These are phyloP conservation scores for Naganishia albida DNA, from an alignment of 1,284 basidiomycete genomes.

Conservation along the genomic window DNA sequence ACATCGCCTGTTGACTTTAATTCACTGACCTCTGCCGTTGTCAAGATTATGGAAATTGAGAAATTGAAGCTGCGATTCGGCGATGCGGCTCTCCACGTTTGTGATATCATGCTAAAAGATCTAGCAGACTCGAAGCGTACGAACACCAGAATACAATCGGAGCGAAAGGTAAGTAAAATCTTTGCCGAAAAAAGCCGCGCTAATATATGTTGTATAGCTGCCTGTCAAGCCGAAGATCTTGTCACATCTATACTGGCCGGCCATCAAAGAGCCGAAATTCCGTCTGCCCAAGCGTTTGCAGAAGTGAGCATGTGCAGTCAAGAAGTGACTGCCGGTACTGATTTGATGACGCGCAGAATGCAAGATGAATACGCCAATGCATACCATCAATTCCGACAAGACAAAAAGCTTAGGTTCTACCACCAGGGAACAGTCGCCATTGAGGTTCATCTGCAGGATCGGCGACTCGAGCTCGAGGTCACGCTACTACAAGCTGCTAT, in stretches of 20 bases:
- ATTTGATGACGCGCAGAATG: constrained; percentile 57
- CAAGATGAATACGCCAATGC: constrained; percentile 74
- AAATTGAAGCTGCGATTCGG: constrained; percentile 91
- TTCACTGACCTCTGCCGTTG: neutral
- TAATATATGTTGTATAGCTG: constrained; percentile 55
- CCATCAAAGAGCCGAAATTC: constrained; percentile 70
- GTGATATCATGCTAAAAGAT: constrained; percentile 95
- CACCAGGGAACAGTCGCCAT: constrained; percentile 79
- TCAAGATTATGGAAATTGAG: constrained; percentile 82
- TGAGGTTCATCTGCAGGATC: constrained; percentile 76
- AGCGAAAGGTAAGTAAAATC: constrained; percentile 61
- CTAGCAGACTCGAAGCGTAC: constrained; percentile 88
- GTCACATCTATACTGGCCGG: constrained; percentile 90
- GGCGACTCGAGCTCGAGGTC: constrained; percentile 71
- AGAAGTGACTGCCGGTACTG: constrained; percentile 21
- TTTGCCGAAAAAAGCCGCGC: neutral
- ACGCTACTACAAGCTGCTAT: constrained; percentile 84
- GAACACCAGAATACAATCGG: constrained; percentile 77
- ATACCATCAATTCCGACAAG: constrained; percentile 79
- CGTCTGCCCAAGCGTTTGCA: constrained; percentile 80
- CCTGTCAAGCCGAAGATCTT: constrained; percentile 83
- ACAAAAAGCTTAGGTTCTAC: constrained; percentile 83
- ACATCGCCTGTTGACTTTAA: neutral
- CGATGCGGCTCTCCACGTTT: constrained; percentile 82
- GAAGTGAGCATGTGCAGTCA: constrained; percentile 57